phyloP scores from a whole-genome alignment of 352 stramenopile species.

The Pythium monospermum region DNA sequence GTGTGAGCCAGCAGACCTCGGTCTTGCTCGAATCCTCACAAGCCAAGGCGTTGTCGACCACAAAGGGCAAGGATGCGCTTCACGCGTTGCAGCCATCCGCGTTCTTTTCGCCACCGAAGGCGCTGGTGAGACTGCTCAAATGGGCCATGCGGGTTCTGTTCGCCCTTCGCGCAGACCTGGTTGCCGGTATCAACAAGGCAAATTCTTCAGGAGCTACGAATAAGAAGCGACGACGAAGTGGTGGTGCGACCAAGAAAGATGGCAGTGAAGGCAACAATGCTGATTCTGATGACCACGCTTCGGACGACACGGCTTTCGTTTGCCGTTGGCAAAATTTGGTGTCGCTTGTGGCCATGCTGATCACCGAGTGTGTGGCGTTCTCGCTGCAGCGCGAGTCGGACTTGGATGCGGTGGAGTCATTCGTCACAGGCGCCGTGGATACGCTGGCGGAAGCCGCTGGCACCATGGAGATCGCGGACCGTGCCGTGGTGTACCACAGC shows the following conservation, averaged over 20 bases:
- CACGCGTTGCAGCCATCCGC: slow-evolving; percentile 48
- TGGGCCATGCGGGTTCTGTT: slow-evolving; percentile 54
- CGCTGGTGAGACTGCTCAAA: slow-evolving; percentile 36
- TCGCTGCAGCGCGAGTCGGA: slow-evolving; percentile 39
- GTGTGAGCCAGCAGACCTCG: slow-evolving; percentile 44
- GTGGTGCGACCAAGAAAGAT: no score
- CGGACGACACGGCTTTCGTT: slow-evolving; percentile 23
- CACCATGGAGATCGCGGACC: slow-evolving; percentile 54
- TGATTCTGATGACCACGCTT: background rate
- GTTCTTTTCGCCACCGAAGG: slow-evolving; percentile 50
- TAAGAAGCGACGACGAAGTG: slow-evolving; percentile 10
- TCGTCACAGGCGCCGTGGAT: slow-evolving; percentile 44
- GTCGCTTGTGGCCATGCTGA: slow-evolving; percentile 49
- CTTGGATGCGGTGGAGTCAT: slow-evolving; percentile 15
- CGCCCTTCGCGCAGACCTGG: slow-evolving; percentile 37
- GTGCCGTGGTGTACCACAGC: slow-evolving; percentile 56
- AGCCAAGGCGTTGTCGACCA: slow-evolving; percentile 33
- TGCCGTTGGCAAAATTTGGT: slow-evolving; percentile 72
- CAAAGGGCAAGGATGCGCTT: slow-evolving; percentile 35
- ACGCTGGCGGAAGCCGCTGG: slow-evolving; percentile 38
- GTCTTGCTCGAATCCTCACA: slow-evolving; percentile 29
- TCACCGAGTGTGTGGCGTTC: slow-evolving; percentile 61
- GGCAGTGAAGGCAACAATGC: background rate
- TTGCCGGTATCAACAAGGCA: slow-evolving; percentile 36
- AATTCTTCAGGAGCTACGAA: slow-evolving; percentile 40